Evolutionary conservation across 352 stramenopile genomes (phyloP).

Genomic region (Phytopythium mirpurense): DNA sequence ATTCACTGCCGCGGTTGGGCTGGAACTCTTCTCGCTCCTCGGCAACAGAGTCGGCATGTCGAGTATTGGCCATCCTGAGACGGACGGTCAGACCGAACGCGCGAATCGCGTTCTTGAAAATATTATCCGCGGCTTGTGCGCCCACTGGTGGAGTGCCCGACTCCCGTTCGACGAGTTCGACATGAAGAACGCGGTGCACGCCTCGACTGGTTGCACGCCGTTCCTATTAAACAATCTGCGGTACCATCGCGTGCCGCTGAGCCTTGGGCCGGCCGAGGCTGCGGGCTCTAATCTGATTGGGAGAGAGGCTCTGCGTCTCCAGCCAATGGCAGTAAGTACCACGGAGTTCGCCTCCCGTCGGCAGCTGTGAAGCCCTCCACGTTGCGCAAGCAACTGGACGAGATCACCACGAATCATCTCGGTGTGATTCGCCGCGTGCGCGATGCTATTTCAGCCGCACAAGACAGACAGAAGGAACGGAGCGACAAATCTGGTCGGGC

Average conservation of each 20-base stretch:
- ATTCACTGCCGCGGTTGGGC: conserved; percentile 11
- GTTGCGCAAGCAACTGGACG: conserved; percentile 9
- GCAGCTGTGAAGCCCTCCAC: not conserved
- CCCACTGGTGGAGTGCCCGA: conserved; percentile 7
- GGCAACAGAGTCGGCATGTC: conserved; percentile 9
- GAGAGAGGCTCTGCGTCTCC: conserved; percentile 1
- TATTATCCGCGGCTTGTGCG: conserved; percentile 15
- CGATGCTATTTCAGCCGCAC: conserved; percentile 13
- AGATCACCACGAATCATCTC: conserved; percentile 6
- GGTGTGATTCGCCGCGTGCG: conserved; percentile 12
- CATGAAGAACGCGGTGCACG: conserved; percentile 22
- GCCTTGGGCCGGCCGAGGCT: not conserved
- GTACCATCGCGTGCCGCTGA: conserved; percentile 12
- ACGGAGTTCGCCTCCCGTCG: not conserved
- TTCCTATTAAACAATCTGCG: conserved; percentile 15
- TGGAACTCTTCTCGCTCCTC: conserved; percentile 4
- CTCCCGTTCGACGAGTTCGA: conserved; percentile 21
- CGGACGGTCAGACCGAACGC: conserved; percentile 17
- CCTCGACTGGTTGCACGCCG: conserved; percentile 13
- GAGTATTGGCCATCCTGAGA: conserved; percentile 11
- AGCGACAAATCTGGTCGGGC: conserved; percentile 8
- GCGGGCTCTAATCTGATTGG: conserved; percentile 4
- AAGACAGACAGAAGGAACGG: conserved; percentile 16
- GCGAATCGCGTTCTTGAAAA: conserved; percentile 16
- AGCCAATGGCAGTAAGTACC: not conserved